A percentile compares a stretch with the other conserved stretches of the same genome.
Evolutionary conservation across 2,329 filamentous ascomycete genomes (phyloP).

Genomic region (Fonsecaea multimorphosa): DNA sequence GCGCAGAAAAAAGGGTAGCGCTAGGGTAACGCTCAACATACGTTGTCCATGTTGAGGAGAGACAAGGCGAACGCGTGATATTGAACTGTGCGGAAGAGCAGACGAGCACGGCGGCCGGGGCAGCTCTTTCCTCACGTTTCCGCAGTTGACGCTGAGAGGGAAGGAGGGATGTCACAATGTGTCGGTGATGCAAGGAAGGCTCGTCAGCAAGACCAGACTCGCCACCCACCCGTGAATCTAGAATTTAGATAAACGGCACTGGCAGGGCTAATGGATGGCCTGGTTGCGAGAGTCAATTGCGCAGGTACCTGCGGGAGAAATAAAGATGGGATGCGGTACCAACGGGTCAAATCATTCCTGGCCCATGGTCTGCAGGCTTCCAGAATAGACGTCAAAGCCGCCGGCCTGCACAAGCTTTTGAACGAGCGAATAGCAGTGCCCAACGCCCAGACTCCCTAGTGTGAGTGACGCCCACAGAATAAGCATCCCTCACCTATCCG

Average conservation of each 20-base stretch:
- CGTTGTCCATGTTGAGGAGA: constrained; percentile 52
- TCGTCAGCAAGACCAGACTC: constrained; percentile 13
- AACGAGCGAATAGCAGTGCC: constrained; percentile 13
- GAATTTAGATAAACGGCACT: constrained; percentile 10
- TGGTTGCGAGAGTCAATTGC: background rate
- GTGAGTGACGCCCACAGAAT: background rate
- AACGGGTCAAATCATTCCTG: constrained; percentile 2
- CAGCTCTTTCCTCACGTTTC: constrained; percentile 32
- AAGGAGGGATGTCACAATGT: constrained; percentile 9
- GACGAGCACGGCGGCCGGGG: constrained; percentile 5
- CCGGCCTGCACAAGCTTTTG: constrained; percentile 8
- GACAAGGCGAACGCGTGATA: background rate
- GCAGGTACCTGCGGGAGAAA: background rate
- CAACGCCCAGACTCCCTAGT: background rate
- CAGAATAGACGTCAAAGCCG: constrained; percentile 21
- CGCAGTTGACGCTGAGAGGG: constrained; percentile 20
- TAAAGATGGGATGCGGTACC: background rate
- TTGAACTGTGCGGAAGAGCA: constrained; percentile 17
- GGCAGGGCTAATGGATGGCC: constrained; percentile 1
- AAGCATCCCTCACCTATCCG: too few species aligned
- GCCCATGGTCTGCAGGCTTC: constrained; percentile 15
- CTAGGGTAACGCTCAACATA: constrained; percentile 41
- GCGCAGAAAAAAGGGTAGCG: constrained; percentile 15
- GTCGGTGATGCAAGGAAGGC: constrained; percentile 16
- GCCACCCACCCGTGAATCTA: background rate